These are phyloP conservation scores for Penicillium nucicola DNA, from an alignment of 495 filamentous ascomycete species.

Conservation along the genomic window DNA sequence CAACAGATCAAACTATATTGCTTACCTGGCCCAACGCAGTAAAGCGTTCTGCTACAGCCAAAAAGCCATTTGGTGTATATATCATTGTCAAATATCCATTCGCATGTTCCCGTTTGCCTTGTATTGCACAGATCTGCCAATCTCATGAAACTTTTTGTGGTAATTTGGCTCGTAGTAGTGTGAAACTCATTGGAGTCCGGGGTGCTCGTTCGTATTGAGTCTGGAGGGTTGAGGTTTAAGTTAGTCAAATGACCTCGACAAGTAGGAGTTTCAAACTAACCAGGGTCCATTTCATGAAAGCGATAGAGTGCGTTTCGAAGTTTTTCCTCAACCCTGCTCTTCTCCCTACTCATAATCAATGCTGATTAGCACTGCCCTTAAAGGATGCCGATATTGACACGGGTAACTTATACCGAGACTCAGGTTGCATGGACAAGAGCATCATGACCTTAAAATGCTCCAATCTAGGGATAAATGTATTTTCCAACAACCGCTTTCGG, in stretches of 20 bases:
- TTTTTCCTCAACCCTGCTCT: slow-evolving; percentile 14
- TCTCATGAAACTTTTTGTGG: slow-evolving; percentile 20
- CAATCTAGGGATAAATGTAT: slow-evolving; percentile 21
- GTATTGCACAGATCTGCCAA: slow-evolving; percentile 30
- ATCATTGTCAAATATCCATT: slow-evolving; percentile 29
- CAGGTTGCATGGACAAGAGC: slow-evolving; percentile 26
- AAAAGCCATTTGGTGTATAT: slow-evolving; percentile 26
- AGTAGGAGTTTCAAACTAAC: slow-evolving; percentile 6
- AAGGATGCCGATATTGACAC: neutral
- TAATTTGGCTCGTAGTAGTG: slow-evolving; percentile 14
- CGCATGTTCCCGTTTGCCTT: slow-evolving; percentile 24
- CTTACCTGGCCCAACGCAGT: slow-evolving; percentile 31
- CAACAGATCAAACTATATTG: neutral
- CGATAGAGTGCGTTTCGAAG: slow-evolving; percentile 12
- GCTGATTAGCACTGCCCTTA: neutral
- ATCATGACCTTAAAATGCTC: slow-evolving; percentile 34
- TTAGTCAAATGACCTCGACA: neutral
- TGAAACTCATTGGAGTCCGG: slow-evolving; percentile 9
- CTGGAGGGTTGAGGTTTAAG: neutral
- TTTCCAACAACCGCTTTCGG: slow-evolving; percentile 28
- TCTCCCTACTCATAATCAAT: slow-evolving; percentile 12
- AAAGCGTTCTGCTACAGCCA: slow-evolving; percentile 24
- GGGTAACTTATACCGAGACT: slow-evolving; percentile 18
- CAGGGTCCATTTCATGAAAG: slow-evolving; percentile 19
- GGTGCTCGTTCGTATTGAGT: neutral